These are phyloP conservation scores for Auriscalpium vulgare DNA, from an alignment of 768 basidiomycete species.

Conservation along the genomic window DNA sequence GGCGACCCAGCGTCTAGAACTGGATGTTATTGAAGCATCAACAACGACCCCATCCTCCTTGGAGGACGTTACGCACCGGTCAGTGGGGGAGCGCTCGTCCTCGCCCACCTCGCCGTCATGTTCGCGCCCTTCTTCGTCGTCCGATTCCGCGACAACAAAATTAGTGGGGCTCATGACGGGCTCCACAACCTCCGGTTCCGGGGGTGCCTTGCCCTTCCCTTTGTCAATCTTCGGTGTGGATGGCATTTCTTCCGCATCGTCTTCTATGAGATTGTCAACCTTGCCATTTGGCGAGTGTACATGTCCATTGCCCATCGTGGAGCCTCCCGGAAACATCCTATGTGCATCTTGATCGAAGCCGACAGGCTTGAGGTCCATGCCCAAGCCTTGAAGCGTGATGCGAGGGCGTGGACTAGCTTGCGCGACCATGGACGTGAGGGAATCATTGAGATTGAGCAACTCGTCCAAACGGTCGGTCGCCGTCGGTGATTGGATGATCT, in stretches of 20 bases:
- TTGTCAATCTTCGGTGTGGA: slow-evolving; percentile 67
- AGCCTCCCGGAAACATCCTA: background rate
- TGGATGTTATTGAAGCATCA: slow-evolving; percentile 19
- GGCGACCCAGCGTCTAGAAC: slow-evolving; percentile 75
- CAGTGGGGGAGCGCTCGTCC: slow-evolving; percentile 12
- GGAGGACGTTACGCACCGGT: slow-evolving; percentile 6
- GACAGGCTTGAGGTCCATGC: slow-evolving; percentile 4
- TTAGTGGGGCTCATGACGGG: slow-evolving; percentile 56
- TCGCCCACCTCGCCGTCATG: slow-evolving; percentile 16
- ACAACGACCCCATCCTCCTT: background rate
- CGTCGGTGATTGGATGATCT: slow-evolving; percentile 45
- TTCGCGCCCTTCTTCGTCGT: slow-evolving; percentile 42
- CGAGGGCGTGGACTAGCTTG: slow-evolving; percentile 17
- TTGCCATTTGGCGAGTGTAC: background rate
- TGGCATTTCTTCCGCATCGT: slow-evolving; percentile 27
- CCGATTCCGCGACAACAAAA: slow-evolving; percentile 22
- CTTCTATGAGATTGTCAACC: slow-evolving; percentile 3
- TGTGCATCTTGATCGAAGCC: background rate
- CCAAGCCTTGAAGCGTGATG: slow-evolving; percentile 8
- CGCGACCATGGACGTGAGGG: slow-evolving; percentile 49
- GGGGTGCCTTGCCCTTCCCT: slow-evolving; percentile 67
- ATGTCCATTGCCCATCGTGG: background rate
- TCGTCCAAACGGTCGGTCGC: slow-evolving; percentile 59
- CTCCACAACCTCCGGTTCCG: slow-evolving; percentile 60
- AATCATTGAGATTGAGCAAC: slow-evolving; percentile 66